These are phyloP conservation scores for Neurospora sp. DNA, from an alignment of 495 filamentous ascomycete species.

Conservation along the genomic window DNA sequence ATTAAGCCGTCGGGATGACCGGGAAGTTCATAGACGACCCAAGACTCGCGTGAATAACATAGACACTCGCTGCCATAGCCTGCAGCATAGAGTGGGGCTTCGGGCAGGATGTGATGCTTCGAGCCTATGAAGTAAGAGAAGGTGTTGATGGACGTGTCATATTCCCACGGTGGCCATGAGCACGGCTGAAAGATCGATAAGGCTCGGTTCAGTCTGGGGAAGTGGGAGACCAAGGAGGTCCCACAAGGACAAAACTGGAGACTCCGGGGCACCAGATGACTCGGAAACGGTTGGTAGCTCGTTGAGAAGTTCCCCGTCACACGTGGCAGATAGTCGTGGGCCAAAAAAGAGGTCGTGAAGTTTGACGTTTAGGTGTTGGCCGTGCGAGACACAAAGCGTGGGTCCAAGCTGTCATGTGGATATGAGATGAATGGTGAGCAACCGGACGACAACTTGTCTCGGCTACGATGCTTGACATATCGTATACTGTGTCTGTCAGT, in stretches of 20 bases:
- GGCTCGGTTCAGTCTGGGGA: background rate
- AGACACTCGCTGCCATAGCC: background rate
- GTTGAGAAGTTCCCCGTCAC: background rate
- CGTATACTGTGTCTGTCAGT: background rate
- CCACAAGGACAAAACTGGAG: background rate
- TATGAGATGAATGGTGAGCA: background rate
- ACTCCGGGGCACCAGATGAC: background rate
- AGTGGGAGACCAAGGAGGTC: background rate
- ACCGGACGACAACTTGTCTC: background rate
- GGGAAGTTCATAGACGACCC: background rate
- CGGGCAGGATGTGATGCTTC: background rate
- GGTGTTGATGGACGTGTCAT: background rate
- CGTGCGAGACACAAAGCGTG: background rate
- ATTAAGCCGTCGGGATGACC: background rate
- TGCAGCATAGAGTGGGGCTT: background rate
- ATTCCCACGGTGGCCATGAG: background rate
- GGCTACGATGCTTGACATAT: background rate
- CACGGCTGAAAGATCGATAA: background rate
- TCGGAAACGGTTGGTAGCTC: background rate
- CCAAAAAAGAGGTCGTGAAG: background rate
- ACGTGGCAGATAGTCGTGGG: background rate
- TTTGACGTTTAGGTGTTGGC: background rate
- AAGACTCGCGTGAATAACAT: background rate
- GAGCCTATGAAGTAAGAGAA: background rate
- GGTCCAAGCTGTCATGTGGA: background rate